phyloP scores from a whole-genome alignment of 75 land plant species.

The Pinus tabuliformis region DNA sequence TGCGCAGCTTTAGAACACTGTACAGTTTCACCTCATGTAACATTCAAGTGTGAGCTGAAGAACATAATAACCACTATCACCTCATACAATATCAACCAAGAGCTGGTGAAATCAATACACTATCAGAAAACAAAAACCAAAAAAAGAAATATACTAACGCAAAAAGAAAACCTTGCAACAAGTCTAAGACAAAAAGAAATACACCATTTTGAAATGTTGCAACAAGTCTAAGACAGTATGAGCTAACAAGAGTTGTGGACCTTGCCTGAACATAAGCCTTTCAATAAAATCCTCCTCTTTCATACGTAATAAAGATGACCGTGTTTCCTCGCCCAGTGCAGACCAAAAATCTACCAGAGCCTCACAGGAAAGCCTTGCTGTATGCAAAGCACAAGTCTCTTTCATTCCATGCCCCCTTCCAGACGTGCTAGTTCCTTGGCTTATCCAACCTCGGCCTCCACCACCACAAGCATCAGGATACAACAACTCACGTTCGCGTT shows the following conservation, averaged over 20 bases:
- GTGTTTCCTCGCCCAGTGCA: constrained; percentile 93
- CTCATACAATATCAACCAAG: not conserved
- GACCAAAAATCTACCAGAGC: constrained; percentile 99
- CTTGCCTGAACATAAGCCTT: constrained; percentile 95
- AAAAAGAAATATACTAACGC: no score
- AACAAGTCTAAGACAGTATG: no score
- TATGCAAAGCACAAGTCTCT: constrained; percentile 98
- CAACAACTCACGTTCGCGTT: constrained; percentile 87
- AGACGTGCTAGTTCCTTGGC: constrained; percentile 67
- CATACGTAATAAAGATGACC: constrained; percentile 79
- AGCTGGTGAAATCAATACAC: not conserved
- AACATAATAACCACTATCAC: not conserved
- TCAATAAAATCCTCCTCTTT: constrained; percentile 99
- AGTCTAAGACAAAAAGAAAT: no score
- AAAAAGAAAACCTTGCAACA: no score
- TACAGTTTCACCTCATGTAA: not conserved
- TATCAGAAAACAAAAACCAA: no score
- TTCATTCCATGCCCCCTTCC: constrained; percentile 92
- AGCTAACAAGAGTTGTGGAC: not conserved
- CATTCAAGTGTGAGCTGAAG: not conserved
- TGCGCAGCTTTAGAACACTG: not conserved
- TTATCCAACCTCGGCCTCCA: constrained; percentile 97
- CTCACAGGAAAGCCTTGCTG: constrained; percentile 95
- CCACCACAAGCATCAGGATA: constrained; percentile 99
- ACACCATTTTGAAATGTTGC: no score